Evolutionary conservation across 345 rosid species (phyloP), one percentile per base, ranked within the genome.

Genomic region (Turritis glabra): DNA sequence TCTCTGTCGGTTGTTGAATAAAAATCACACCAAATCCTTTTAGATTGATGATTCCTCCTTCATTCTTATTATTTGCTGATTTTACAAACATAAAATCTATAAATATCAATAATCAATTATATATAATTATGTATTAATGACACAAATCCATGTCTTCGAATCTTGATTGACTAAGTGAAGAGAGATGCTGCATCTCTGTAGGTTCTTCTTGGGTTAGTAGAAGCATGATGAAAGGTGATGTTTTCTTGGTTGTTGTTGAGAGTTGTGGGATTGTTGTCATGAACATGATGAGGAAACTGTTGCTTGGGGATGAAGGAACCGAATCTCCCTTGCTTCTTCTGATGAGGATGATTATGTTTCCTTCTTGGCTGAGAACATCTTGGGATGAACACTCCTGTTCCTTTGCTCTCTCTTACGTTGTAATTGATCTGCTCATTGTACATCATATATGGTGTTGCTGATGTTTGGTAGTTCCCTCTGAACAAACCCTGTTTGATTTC

Each of bases 331-430:
- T 88, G 89, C 75, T 84, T 85, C 77, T 77, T 77, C 26, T 77
- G 72, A 35, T 77, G 29, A 40, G 18, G 13, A 57, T 84, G 77
- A 19, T 72, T 43, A 29, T 84, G 69, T 52, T 11, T 79, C 81
- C 85, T 86, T 80, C 92, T 84, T 56, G 92, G 90, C 21, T 84
- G 91, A 26, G 88, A 79, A 56, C 86, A 81, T 79, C 69, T 80
- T 41, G 98, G 98, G 71, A 92, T 92, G 41, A 92, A 92, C 29
- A 92, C 98, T 43, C 98, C 98, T 37, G 98, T 92, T 58, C 98
- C 98, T 83, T 88, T 88, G 88, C 95, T 85, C 80, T 84, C 90
- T 77, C 86, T 84, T 82, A 76, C n/a, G 60, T 67, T 72, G 64
- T 72, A 72, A 78, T 77, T 75, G 23, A 25, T 82, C 53, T 88